Evolutionary conservation across 495 filamentous ascomycete genomes (phyloP), one percentile per base, ranked within the genome.

Genomic region (Arthonia radiata): DNA sequence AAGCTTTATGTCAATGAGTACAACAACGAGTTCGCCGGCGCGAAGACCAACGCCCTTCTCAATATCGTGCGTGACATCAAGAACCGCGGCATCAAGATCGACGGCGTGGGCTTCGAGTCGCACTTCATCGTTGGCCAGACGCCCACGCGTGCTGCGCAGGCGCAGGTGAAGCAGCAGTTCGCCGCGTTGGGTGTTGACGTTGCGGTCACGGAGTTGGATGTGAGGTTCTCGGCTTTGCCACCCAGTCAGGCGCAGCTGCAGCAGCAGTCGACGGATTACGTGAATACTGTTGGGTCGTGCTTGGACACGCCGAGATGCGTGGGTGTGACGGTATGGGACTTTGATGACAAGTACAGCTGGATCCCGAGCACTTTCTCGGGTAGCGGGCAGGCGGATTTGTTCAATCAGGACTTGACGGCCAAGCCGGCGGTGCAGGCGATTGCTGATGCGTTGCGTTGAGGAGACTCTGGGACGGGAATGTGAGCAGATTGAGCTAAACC

Each of bases 1-100:
- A 71, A 72, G 47, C 54, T 73, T 12, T 73, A 70, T 38, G 67
- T 66, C 50, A 73, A 73, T 38, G 65, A 71, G 49, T 76, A 72
- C 49, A 71, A 64, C 47, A 61, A 69, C 37, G 69, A 73, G 41
- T 50, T 39, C 3, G 47, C 52, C 4, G 51, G 57, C 4, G 34
- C 47, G 24, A 61, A 69, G 39, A 43, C 52, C 18, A 49, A 47
- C 0, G 57, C 39, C 4, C 53, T 51, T 3, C 44, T 46, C 7
- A 40, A 37, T 6, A 57, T 73, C 24, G 59, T 72, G 28, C 50
- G 59, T 32, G 38, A 57, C 14, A 38, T 74, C 13, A 33, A 60
- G 26, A 48, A 52, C 1, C 56, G 50, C 13, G 61, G 59, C 0
- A 53, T 53, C 15, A 55, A 55, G 26, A 65, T 74, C 33, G 64